Conservation (phyloP, 306 rosid genomes). For the Citrullus mucosospermus region DNA sequence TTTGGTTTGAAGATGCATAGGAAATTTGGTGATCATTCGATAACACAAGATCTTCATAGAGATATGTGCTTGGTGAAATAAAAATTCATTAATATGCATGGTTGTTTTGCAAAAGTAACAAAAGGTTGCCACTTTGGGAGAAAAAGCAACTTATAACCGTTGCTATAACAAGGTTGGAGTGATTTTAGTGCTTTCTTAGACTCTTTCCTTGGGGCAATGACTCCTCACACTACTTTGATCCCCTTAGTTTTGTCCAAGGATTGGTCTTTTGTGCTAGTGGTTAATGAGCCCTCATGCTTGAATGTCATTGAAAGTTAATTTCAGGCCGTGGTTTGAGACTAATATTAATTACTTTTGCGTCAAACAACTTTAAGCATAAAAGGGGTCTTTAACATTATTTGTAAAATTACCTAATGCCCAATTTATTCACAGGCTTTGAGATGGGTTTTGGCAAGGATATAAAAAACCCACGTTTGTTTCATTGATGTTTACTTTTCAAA, state of each 20-base stretch:
- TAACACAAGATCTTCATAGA: background rate
- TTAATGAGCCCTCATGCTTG: background rate
- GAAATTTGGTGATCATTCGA: background rate
- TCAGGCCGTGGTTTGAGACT: background rate
- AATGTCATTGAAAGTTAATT: background rate
- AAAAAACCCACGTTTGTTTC: background rate
- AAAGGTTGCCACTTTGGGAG: background rate
- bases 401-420: background rate
- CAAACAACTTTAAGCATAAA: background rate
- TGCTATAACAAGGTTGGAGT: background rate
- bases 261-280: background rate
- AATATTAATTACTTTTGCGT: background rate
- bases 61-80: background rate
- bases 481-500: background rate
- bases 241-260: background rate
- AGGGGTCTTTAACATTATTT: background rate
- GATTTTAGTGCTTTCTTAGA: background rate
- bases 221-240: background rate
- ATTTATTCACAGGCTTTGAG: background rate
- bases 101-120: background rate
- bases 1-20: background rate
- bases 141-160: background rate
- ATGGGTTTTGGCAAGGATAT: background rate
- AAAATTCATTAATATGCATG: background rate
- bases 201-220: background rate